Conservation (phyloP, 2,329 filamentous ascomycete species). For the Cytospora mali region DNA sequence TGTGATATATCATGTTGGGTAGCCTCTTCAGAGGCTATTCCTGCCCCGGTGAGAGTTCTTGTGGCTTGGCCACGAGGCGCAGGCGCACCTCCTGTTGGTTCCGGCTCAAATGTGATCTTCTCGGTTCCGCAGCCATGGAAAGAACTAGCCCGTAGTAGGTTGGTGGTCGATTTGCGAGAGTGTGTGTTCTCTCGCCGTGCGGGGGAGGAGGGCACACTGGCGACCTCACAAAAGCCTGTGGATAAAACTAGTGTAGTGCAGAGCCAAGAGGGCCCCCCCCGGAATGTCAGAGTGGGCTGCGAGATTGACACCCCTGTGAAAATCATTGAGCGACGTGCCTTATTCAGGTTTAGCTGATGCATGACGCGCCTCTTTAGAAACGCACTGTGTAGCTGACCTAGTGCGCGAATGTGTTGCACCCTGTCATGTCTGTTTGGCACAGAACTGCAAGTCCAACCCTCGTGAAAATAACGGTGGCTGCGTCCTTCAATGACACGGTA, state of each 20-base stretch:
- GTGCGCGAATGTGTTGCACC: slow-evolving; percentile 1
- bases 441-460: neutral
- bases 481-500: neutral
- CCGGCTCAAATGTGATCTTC: slow-evolving; percentile 11
- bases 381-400: slow-evolving; percentile 20
- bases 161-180: slow-evolving; percentile 15
- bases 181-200: slow-evolving; percentile 22
- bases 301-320: slow-evolving; percentile 22
- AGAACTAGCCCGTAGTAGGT: slow-evolving; percentile 15
- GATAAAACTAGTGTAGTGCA: slow-evolving; percentile 12
- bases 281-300: slow-evolving; percentile 18
- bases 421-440: neutral
- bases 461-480: neutral
- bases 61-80: slow-evolving; percentile 21
- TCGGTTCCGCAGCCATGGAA: slow-evolving; percentile 21
- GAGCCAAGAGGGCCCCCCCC: slow-evolving; percentile 23
- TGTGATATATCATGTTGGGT: slow-evolving; percentile 11
- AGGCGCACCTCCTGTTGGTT: slow-evolving; percentile 13
- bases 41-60: slow-evolving; percentile 11
- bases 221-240: slow-evolving; percentile 16
- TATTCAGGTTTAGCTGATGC: slow-evolving; percentile 18
- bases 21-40: slow-evolving; percentile 15
- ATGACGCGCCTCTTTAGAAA: neutral
- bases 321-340: slow-evolving; percentile 16
- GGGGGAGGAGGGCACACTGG: slow-evolving; percentile 18